Base-by-base conservation (phyloP, 352 stramenopile genomes). In the Pythium graminicola region DNA sequence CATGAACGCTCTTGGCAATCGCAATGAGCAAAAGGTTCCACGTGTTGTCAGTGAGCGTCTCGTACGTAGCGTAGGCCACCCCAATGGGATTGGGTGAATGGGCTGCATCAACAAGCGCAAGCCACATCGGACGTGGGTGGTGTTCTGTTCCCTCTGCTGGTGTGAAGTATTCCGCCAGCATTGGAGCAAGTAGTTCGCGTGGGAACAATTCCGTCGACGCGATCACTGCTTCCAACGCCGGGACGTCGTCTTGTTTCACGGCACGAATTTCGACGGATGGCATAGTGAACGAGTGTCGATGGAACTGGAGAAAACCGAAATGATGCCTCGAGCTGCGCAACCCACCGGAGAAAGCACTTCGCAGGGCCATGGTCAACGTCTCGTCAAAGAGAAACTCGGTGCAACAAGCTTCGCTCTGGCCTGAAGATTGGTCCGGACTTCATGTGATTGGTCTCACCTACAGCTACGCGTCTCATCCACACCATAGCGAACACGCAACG, bases 11-110 rank as follows among this genome's bases (percentile, higher is more conserved):
- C n/a, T 26, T 17, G 27, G 39, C 24, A 6, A 56, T 28, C 2
- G 49, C 49, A 29, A 56, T 56, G 17, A 56, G 27, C 16, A 48
- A 16, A 26, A 48, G 13, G 27, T 47, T 56, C 49, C 49, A 56
- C 17, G 39, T 40, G 4, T 20, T n/a, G 24, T 56, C 49, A 4
- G 49, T 56, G 23, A 56, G 14, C 6, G n/a, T 32, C 31, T 56
- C 49, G 49, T 48, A 35, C 2, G 13, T 31, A 4, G 38, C 49
- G 19, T 41, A 48, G 11, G 49, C 49, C 19, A 48, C 49, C 19
- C 49, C 49, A 10, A 56, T 48, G 3, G 36, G 39, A 17, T 23
- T 28, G 16, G 19, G 9, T 35, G 35, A 52, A 11, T 20, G 29
- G 3, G 45, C 4, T 5, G 13, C 14, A 22, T 55, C 48, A 16